Evolutionary conservation across 352 stramenopile genomes (phyloP).

Genomic region (Albugo candida): DNA sequence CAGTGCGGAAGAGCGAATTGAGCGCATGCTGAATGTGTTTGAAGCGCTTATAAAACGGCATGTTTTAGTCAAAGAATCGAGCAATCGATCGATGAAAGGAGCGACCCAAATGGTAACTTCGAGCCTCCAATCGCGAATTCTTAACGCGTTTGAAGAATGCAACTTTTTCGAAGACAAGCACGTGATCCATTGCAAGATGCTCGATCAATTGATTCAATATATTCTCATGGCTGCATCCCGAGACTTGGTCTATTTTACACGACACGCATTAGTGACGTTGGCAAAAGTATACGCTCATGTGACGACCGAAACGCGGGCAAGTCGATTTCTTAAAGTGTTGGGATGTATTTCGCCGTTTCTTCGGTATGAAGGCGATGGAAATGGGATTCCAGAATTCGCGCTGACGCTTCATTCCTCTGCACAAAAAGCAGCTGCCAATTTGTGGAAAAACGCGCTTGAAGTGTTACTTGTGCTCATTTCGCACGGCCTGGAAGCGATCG

Average conservation of each 20-base stretch:
- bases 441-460: slow-evolving; percentile 61
- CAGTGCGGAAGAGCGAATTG: slow-evolving; percentile 36
- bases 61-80: slow-evolving; percentile 18
- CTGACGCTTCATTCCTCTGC: slow-evolving; percentile 24
- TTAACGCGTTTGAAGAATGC: slow-evolving; percentile 74
- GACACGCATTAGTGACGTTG: slow-evolving; percentile 48
- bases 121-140: slow-evolving; percentile 56
- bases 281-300: slow-evolving; percentile 61
- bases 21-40: slow-evolving; percentile 41
- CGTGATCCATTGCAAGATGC: slow-evolving; percentile 30
- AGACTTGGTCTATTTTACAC: slow-evolving; percentile 57
- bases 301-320: slow-evolving; percentile 22
- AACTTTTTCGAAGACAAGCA: slow-evolving; percentile 40
- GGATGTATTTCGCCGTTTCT: slow-evolving; percentile 50
- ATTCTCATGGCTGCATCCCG: slow-evolving; percentile 20
- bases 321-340: slow-evolving; percentile 38
- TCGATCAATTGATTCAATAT: slow-evolving; percentile 55
- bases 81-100: slow-evolving; percentile 11
- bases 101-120: slow-evolving; percentile 57
- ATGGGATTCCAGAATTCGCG: neutral
- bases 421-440: slow-evolving; percentile 41
- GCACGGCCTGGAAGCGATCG: slow-evolving; percentile 34
- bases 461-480: slow-evolving; percentile 56
- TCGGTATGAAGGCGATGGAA: slow-evolving; percentile 12
- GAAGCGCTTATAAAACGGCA: slow-evolving; percentile 38